Evolutionary conservation across 371 early-diverging fungal species (phyloP), one percentile per base, ranked within the genome.

Genomic region (Syncephalis fuscata): DNA sequence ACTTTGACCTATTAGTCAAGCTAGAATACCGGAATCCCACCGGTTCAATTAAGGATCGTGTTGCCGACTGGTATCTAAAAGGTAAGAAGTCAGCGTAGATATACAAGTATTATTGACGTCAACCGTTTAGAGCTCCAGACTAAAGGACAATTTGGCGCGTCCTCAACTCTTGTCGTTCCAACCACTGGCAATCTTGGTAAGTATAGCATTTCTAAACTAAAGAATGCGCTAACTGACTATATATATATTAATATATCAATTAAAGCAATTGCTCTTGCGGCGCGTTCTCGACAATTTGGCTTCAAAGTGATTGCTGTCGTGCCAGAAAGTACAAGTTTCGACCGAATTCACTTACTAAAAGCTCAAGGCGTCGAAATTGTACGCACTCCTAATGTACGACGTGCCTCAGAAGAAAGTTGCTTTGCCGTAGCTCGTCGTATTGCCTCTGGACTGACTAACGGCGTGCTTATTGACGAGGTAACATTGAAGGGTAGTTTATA

Each of bases 301-400:
- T 7, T 32, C 11, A 4, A 11, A 7, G 32, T 32, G 7, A 32
- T 32, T 32, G 32, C 32, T 7, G 32, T 32, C 4, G 11, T 32
- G 11, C 32, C 32, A 4, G 32, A 32, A 32, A 32, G 32, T 32
- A 32, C 79, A 0, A 71, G 76, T 21, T 53, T 57, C 17, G 88
- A 84, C 57, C 78, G 82, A 46, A 73, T 85, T 44, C 65, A 67
- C 14, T 46, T 84, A 38, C 60, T 86, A 11, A 85, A 88, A 52
- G 72, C 83, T 0, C 55, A 82, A 0, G 84, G 84, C 7, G 78
- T 73, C 0, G 86, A 86, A 49, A 82, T 88, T 48, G 63, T 85
- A 23, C 74, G 85, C 23, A 71, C 85, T 3, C 78, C 78, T 4
- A 80, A 75, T 41, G 85, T 74, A 11, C 68, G 71, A 25, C 78